These are phyloP conservation scores for Tinospora cordifolia DNA, from an alignment of 164 flowering plant species.

Conservation along the genomic window DNA sequence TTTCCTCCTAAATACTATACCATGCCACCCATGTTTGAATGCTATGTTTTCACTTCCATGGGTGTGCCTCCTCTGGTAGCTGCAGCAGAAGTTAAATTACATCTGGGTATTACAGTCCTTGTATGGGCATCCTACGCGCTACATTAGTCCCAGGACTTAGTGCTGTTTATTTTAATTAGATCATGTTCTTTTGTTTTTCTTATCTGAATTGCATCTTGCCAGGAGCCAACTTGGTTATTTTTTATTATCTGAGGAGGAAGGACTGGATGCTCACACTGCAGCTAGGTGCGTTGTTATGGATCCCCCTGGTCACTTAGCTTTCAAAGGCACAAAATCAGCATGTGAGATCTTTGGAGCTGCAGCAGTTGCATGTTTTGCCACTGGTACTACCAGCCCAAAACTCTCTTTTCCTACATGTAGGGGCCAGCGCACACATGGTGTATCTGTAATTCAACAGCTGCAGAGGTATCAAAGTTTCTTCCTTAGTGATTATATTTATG, in stretches of 20 bases:
- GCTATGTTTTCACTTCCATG: background rate
- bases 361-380: slow-evolving; percentile 56
- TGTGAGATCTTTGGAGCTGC: slow-evolving; percentile 67
- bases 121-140: background rate
- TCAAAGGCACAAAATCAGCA: slow-evolving; percentile 41
- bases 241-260: slow-evolving; percentile 43
- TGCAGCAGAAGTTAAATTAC: background rate
- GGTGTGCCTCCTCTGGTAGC: background rate
- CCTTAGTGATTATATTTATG: background rate
- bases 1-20: too few relatives aligned
- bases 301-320: slow-evolving; percentile 19
- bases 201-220: slow-evolving; percentile 23
- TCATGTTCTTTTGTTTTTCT: slow-evolving; percentile 10
- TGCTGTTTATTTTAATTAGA: background rate
- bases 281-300: slow-evolving; percentile 42
- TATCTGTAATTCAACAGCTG: slow-evolving; percentile 32
- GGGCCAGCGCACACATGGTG: slow-evolving; percentile 28
- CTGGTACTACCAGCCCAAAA: slow-evolving; percentile 26
- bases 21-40: background rate
- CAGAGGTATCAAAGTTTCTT: slow-evolving; percentile 46
- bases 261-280: slow-evolving; percentile 37
- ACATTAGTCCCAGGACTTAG: background rate
- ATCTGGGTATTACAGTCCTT: background rate
- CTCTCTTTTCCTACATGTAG: slow-evolving; percentile 61
- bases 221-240: slow-evolving; percentile 78